Percentiles rank a stretch among this genome's conserved stretches.
Conservation (phyloP, 192 early-diverging fungal genomes). For the Spizellomyces sp. region DNA sequence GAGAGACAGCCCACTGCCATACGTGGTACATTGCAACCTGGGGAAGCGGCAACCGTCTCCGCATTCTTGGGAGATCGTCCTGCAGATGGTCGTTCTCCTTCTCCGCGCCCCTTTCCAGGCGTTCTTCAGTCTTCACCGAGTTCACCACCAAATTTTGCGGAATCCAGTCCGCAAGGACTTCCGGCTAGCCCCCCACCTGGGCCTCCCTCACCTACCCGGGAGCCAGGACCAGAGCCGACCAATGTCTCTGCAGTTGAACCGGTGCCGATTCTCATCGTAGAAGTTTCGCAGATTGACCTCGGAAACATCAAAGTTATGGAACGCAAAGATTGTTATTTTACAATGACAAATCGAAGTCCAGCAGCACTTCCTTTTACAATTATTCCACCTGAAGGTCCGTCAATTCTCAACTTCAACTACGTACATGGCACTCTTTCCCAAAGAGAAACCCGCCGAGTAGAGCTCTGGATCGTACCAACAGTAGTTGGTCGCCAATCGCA, state of each 20-base stretch:
- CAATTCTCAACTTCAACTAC: slow-evolving; percentile 11
- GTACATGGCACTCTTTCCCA: slow-evolving; percentile 43
- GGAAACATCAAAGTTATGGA: slow-evolving; percentile 52
- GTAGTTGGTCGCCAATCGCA: slow-evolving; percentile 58
- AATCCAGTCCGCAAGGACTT: not conserved
- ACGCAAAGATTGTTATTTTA: slow-evolving; percentile 59
- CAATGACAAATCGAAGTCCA: slow-evolving; percentile 42
- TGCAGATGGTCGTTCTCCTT: no score
- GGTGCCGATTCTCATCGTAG: slow-evolving; percentile 38
- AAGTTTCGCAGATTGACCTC: slow-evolving; percentile 51
- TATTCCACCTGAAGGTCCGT: not conserved
- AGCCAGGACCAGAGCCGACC: not conserved
- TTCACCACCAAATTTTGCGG: not conserved
- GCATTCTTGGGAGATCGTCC: not conserved
- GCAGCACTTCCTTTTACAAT: slow-evolving; percentile 18
- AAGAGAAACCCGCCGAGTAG: slow-evolving; percentile 60
- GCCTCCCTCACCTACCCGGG: not conserved
- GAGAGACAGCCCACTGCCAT: not conserved
- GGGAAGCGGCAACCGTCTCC: not conserved
- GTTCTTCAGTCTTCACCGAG: not conserved
- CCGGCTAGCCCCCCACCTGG: not conserved
- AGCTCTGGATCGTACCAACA: slow-evolving; percentile 52
- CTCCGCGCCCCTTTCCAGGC: no score
- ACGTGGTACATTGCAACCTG: not conserved
- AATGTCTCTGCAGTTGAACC: not conserved